phyloP scores from a whole-genome alignment of 352 stramenopile genomes.

The Phytophthora megakarya region DNA sequence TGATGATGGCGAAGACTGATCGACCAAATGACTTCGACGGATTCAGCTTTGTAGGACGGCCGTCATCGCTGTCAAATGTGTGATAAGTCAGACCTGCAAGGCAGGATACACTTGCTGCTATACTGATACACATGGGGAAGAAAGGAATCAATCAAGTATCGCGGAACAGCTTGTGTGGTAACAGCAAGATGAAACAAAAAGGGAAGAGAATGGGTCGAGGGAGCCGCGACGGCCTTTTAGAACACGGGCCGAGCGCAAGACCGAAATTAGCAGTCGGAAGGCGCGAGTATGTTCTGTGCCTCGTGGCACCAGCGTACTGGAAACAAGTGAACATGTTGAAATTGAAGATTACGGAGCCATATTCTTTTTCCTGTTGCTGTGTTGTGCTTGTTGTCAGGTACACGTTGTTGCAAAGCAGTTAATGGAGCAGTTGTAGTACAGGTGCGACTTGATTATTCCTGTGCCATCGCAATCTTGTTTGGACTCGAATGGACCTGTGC shows the following conservation, averaged over 20 bases:
- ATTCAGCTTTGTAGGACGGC: constrained; percentile 90
- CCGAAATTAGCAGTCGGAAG: constrained; percentile 31
- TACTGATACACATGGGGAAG: constrained; percentile 4
- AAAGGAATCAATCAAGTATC: constrained; percentile 21
- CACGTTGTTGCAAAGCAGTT: constrained; percentile 58
- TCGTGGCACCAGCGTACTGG: constrained; percentile 34
- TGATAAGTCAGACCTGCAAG: constrained; percentile 31
- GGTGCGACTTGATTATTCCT: constrained; percentile 37
- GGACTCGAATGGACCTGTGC: constrained; percentile 55
- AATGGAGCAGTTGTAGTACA: constrained; percentile 72
- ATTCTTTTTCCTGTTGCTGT: constrained; percentile 11
- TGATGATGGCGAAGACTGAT: constrained; percentile 63
- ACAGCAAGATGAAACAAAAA: constrained; percentile 31
- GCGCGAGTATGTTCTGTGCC: constrained; percentile 28
- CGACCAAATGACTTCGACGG: constrained; percentile 88
- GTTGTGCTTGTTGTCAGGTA: constrained; percentile 30
- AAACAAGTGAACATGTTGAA: constrained; percentile 54
- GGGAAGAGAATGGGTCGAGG: constrained; percentile 31
- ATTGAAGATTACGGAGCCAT: constrained; percentile 34
- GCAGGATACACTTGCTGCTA: constrained; percentile 28
- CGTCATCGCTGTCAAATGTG: constrained; percentile 69
- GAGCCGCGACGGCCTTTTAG: constrained; percentile 37
- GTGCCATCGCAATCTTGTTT: constrained; percentile 52
- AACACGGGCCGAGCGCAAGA: constrained; percentile 35
- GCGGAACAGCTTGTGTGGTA: constrained; percentile 16